Conservation (phyloP, 2,329 filamentous ascomycete species). For the Neonectria magnoliae region DNA sequence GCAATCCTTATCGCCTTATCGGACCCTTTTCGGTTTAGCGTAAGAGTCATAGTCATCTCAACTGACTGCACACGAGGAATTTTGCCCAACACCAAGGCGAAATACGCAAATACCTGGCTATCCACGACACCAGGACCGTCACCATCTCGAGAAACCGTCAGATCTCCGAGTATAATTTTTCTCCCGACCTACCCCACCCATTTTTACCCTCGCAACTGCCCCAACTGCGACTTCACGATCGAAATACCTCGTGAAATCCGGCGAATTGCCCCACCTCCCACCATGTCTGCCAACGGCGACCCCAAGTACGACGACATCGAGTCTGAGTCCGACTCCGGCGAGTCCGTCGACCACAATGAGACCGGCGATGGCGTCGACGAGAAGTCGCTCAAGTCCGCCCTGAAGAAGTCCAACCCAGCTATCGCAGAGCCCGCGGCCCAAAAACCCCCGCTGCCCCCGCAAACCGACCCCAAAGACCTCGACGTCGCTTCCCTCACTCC, state of each 20-base stretch:
- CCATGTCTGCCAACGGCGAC: slow-evolving; percentile 68
- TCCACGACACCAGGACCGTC: slow-evolving; percentile 33
- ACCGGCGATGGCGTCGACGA: slow-evolving; percentile 66
- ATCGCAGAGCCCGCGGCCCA: slow-evolving; percentile 66
- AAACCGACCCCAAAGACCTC: slow-evolving; percentile 91
- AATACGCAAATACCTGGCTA: slow-evolving; percentile 44
- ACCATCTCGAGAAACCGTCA: slow-evolving; percentile 26
- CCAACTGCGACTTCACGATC: slow-evolving; percentile 27
- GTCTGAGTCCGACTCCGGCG: slow-evolving; percentile 74
- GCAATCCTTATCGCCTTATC: slow-evolving; percentile 53
- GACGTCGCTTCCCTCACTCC: slow-evolving; percentile 84
- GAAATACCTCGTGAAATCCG: slow-evolving; percentile 35
- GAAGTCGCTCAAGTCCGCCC: slow-evolving; percentile 81
- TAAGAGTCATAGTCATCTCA: slow-evolving; percentile 50
- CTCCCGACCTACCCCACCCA: slow-evolving; percentile 23
- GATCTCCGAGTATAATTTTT: slow-evolving; percentile 38
- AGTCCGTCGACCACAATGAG: slow-evolving; percentile 70
- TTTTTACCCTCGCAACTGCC: slow-evolving; percentile 24
- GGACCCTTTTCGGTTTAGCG: slow-evolving; percentile 48
- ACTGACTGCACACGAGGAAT: slow-evolving; percentile 55
- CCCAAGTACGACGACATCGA: slow-evolving; percentile 77
- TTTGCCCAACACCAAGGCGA: slow-evolving; percentile 51
- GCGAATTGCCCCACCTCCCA: slow-evolving; percentile 48
- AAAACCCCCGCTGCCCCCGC: slow-evolving; percentile 74
- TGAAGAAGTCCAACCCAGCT: slow-evolving; percentile 76